Percentiles rank a stretch among this genome's conserved stretches.
Conservation (phyloP, 768 basidiomycete species). For the Termitomyces sp. region DNA sequence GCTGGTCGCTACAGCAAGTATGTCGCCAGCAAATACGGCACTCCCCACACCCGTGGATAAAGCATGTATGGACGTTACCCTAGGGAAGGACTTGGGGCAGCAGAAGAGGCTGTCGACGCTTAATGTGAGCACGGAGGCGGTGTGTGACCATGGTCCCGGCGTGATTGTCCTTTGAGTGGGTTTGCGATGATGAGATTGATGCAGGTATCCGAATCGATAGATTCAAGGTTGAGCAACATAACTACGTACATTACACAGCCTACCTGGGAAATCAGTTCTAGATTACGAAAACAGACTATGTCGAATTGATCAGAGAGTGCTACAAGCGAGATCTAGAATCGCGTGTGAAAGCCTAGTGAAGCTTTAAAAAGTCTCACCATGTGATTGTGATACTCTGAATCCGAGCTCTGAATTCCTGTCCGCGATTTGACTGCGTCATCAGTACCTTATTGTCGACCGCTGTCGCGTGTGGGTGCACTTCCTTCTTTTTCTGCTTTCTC, state of each 20-base stretch:
- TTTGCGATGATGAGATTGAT: background rate
- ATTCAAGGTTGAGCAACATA: too few species aligned
- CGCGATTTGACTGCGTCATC: too few species aligned
- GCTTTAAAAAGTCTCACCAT: too few species aligned
- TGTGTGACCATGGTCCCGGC: constrained; percentile 12
- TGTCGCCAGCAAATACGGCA: constrained; percentile 24
- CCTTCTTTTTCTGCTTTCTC: too few species aligned
- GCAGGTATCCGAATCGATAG: background rate
- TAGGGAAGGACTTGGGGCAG: constrained; percentile 12
- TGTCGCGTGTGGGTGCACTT: too few species aligned
- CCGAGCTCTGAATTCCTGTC: too few species aligned
- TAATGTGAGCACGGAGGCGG: constrained; percentile 17
- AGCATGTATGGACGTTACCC: constrained; percentile 1
- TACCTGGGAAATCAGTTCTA: background rate
- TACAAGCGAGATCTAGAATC: too few species aligned
- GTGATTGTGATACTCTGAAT: too few species aligned
- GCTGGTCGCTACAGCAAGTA: constrained; percentile 14
- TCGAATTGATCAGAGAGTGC: background rate
- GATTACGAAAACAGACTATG: background rate
- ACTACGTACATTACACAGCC: background rate
- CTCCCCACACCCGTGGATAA: constrained; percentile 28
- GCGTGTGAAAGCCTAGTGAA: background rate
- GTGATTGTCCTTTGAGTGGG: constrained; percentile 1
- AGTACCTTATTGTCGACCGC: too few species aligned
- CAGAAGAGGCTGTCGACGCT: constrained; percentile 8